Conservation (phyloP, 2,329 filamentous ascomycete species). For the Fusarium sp. region DNA sequence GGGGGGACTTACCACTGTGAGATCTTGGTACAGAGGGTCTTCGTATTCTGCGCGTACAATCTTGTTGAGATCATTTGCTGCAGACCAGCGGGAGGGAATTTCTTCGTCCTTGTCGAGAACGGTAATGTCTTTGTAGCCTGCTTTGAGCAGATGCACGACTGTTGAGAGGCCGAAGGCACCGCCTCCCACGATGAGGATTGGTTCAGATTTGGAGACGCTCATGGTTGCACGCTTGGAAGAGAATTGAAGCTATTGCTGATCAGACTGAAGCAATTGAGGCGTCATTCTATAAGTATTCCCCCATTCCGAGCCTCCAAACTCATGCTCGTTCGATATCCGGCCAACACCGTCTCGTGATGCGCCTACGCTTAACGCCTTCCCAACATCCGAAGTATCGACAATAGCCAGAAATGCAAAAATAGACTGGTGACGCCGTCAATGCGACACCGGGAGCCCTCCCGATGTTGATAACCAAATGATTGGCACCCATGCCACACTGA, state of each 20-base stretch:
- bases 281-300: not conserved
- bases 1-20: conserved; percentile 59
- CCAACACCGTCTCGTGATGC: not conserved
- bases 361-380: not conserved
- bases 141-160: conserved; percentile 57
- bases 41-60: conserved; percentile 70
- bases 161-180: conserved; percentile 65
- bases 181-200: conserved; percentile 57
- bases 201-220: conserved; percentile 38
- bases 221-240: not conserved
- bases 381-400: not conserved
- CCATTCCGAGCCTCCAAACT: too few relatives aligned
- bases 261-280: not conserved
- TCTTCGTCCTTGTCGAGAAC: conserved; percentile 57
- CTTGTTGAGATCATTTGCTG: conserved; percentile 71
- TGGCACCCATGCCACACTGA: not conserved
- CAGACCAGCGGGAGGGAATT: conserved; percentile 61
- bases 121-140: conserved; percentile 60
- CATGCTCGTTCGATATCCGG: not conserved
- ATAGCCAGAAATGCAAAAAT: not conserved
- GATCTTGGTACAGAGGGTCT: conserved; percentile 66
- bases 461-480: not conserved
- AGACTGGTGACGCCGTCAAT: not conserved
- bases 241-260: not conserved
- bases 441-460: conserved; percentile 9